A percentile compares a stretch with the other conserved stretches of the same genome.
These are phyloP conservation scores for Pelargonium myrrhifolium DNA, from an alignment of 441 rosid species.

Conservation along the genomic window DNA sequence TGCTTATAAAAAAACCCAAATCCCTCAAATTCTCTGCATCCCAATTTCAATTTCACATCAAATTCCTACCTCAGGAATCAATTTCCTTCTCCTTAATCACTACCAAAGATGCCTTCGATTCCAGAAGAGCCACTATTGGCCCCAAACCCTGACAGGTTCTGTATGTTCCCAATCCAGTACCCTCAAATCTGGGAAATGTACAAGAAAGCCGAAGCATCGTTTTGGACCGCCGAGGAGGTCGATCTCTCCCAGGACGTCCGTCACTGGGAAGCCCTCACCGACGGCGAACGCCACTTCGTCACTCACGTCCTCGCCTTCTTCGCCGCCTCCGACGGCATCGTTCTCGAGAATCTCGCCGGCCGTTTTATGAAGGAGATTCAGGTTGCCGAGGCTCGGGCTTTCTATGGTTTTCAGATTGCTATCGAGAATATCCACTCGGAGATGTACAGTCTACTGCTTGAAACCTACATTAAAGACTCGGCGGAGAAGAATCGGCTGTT, in stretches of 20 bases:
- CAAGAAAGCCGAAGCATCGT: constrained; percentile 27
- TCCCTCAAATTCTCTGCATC: neutral
- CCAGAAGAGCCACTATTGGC: constrained; percentile 26
- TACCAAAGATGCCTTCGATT: constrained; percentile 18
- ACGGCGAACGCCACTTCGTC: constrained; percentile 22
- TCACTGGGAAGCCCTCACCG: constrained; percentile 23
- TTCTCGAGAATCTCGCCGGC: constrained; percentile 26
- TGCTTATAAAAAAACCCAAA: neutral
- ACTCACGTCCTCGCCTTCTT: constrained; percentile 26
- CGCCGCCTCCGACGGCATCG: constrained; percentile 27
- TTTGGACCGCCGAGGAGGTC: constrained; percentile 29
- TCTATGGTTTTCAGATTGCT: constrained; percentile 47
- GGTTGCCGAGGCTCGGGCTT: constrained; percentile 36
- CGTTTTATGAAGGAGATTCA: constrained; percentile 28
- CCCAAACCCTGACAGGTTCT: constrained; percentile 22
- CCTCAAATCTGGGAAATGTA: constrained; percentile 27
- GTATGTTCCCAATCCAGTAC: constrained; percentile 25
- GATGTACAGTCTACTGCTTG: constrained; percentile 43
- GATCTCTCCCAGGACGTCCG: constrained; percentile 24
- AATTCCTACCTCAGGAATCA: neutral
- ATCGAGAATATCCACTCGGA: constrained; percentile 52
- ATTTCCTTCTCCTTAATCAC: neutral
- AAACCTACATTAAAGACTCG: constrained; percentile 32
- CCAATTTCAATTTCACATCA: neutral
- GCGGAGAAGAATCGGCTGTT: constrained; percentile 20